Percentiles rank a stretch among this genome's conserved stretches.
These are phyloP conservation scores for Syzygium malaccense DNA, from an alignment of 441 rosid genomes.

Conservation along the genomic window DNA sequence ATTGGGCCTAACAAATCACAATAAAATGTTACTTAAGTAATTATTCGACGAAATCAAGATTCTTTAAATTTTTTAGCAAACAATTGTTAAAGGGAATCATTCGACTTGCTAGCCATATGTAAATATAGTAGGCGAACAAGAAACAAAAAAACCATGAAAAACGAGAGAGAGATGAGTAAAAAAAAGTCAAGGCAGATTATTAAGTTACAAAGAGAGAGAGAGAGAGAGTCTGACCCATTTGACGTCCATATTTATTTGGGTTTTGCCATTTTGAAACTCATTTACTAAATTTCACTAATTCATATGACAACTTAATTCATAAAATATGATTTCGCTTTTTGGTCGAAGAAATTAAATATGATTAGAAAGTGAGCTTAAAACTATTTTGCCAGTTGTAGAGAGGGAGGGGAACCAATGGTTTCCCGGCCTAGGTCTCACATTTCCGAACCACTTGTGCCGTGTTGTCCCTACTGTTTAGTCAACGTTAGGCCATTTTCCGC, in stretches of 20 bases:
- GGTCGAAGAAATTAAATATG: no score
- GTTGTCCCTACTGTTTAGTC: no score
- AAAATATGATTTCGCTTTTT: no score
- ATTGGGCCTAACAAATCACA: neutral
- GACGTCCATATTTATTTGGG: neutral
- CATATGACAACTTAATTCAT: no score
- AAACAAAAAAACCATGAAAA: neutral
- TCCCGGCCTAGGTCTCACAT: neutral
- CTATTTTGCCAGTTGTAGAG: no score
- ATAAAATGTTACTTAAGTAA: neutral
- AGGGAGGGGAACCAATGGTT: no score
- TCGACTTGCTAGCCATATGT: neutral
- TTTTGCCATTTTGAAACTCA: neutral
- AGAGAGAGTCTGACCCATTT: neutral
- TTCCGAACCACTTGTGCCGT: neutral
- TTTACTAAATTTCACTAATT: no score
- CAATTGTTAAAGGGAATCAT: neutral
- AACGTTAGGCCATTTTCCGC: no score
- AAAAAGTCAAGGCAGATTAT: neutral
- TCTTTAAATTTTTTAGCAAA: neutral
- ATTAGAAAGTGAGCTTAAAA: no score
- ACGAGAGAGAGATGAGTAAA: neutral
- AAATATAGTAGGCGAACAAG: neutral
- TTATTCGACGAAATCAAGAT: neutral
- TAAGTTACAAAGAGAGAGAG: accelerated